Conservation (phyloP, 1,284 basidiomycete genomes). For the Puccinia coronata region DNA sequence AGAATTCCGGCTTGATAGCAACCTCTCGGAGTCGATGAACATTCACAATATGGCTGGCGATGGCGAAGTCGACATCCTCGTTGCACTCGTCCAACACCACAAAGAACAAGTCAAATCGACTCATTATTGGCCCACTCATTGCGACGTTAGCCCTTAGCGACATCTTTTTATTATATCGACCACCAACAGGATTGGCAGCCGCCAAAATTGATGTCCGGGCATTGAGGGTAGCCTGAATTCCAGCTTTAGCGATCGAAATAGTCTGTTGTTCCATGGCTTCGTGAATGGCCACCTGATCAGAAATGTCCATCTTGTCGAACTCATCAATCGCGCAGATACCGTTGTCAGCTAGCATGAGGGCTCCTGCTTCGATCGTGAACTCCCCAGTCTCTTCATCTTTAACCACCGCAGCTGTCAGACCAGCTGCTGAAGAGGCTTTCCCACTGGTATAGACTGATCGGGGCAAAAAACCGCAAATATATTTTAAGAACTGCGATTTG, state of each 20-base stretch:
- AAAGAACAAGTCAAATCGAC: slow-evolving; percentile 97
- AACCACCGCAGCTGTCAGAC: slow-evolving; percentile 97
- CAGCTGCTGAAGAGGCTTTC: slow-evolving; percentile 96
- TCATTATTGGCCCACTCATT: slow-evolving; percentile 99
- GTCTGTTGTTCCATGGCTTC: slow-evolving; percentile 99
- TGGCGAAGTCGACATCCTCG: slow-evolving; percentile 84
- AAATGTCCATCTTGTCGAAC: slow-evolving; percentile 99
- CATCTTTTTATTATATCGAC: slow-evolving; percentile 94
- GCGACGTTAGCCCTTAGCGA: slow-evolving; percentile 90
- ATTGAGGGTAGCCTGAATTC: slow-evolving; percentile 97
- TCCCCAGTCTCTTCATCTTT: slow-evolving; percentile 98
- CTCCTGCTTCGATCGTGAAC: slow-evolving; percentile 98
- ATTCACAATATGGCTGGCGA: slow-evolving; percentile 96
- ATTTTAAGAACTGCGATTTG: slow-evolving; percentile 99
- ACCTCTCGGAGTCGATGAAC: slow-evolving; percentile 94
- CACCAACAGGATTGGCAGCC: slow-evolving; percentile 94
- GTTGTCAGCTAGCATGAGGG: slow-evolving; percentile 98
- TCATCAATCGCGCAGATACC: slow-evolving; percentile 99
- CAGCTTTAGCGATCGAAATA: slow-evolving; percentile 98
- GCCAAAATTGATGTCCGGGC: slow-evolving; percentile 96
- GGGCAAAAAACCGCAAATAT: slow-evolving; percentile 97
- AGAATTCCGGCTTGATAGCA: slow-evolving; percentile 93
- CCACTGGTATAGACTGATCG: slow-evolving; percentile 98
- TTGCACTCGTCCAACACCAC: slow-evolving; percentile 98
- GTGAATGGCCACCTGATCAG: slow-evolving; percentile 98